Evolutionary conservation across 805 yeast genomes (phyloP), one percentile per base, ranked within the genome.

Genomic region (Metschnikowia corniflorae): DNA sequence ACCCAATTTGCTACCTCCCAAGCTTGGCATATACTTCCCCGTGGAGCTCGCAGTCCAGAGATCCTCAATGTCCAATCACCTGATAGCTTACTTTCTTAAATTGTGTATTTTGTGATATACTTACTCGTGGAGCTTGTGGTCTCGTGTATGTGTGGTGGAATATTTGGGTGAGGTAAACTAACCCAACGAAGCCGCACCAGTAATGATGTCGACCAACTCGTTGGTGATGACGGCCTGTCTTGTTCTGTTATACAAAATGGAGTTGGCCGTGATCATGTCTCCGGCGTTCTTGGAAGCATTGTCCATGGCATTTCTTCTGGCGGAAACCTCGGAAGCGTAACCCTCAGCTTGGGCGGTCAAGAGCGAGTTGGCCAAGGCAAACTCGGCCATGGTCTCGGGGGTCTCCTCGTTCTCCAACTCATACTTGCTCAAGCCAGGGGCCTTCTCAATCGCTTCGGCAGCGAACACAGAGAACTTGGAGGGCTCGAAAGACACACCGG

Each of bases 301-400:
- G 73, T 91, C 98, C 98, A 91, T 91, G 54, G 98, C 97, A 65
- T 87, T 91, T 81, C 98, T 89, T 82, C 98, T 89, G 44, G 98
- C 96, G 49, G 94, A 83, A 52, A 89, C 78, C 77, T 91, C 98
- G 42, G 97, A 86, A 45, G 97, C 97, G 70, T 91, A 89, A 69
- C 97, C 97, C 65, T 93, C 96, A 49, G 97, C 91, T 77, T 89
- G 77, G 44, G 96, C 97, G 58, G 89, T 71, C 65, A 83, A 78
- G 57, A 91, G 76, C 58, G 87, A 78, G 78, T 86, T 89, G 50
- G 97, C 89, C 54, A 93, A 76, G 32, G 94, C 75, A 72, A 85
- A 87, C 71, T 89, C 94, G 50, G 94, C 65, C 54, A 86, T 68
- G 49, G 85, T 81, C 47, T 74, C 79, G 57, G 94, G 77, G 38